A percentile compares a stretch with the other conserved stretches of the same genome.
phyloP scores from a whole-genome alignment of 169 alveolate genomes.

The Plasmodium vivax region DNA sequence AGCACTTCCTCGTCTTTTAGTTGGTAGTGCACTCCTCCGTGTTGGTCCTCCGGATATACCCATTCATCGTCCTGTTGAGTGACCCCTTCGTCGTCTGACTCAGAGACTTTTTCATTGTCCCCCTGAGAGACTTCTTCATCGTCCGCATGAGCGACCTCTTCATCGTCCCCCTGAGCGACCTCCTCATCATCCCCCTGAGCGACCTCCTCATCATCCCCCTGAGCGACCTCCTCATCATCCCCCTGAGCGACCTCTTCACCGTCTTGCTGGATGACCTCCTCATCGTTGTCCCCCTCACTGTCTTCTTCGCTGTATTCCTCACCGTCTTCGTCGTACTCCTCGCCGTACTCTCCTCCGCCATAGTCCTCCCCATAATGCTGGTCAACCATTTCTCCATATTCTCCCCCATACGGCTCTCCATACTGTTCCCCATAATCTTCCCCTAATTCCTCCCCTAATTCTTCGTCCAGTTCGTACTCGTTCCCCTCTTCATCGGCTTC shows the following conservation, averaged over 20 bases:
- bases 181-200: too few species aligned
- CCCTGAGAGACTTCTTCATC: neutral
- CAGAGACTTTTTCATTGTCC: neutral
- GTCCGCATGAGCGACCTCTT: too few species aligned
- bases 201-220: too few species aligned
- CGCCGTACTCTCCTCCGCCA: neutral
- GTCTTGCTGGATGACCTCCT: too few species aligned
- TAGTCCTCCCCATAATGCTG: neutral
- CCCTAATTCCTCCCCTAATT: neutral
- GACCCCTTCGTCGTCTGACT: neutral
- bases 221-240: too few species aligned
- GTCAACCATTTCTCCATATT: neutral
- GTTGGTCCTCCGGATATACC: neutral
- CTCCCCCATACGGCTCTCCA: neutral
- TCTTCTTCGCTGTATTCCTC: neutral
- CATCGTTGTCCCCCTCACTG: neutral
- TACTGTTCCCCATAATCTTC: neutral
- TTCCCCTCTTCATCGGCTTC: neutral
- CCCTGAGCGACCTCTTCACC: too few species aligned
- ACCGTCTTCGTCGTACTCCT: neutral
- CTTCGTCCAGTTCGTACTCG: neutral
- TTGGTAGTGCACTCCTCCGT: neutral
- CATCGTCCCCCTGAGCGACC: too few species aligned
- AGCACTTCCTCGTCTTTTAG: neutral
- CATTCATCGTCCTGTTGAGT: neutral